A percentile compares a stretch with the other conserved stretches of the same genome.
Conservation (phyloP, 768 basidiomycete species). For the Hirschioporus abietinus region DNA sequence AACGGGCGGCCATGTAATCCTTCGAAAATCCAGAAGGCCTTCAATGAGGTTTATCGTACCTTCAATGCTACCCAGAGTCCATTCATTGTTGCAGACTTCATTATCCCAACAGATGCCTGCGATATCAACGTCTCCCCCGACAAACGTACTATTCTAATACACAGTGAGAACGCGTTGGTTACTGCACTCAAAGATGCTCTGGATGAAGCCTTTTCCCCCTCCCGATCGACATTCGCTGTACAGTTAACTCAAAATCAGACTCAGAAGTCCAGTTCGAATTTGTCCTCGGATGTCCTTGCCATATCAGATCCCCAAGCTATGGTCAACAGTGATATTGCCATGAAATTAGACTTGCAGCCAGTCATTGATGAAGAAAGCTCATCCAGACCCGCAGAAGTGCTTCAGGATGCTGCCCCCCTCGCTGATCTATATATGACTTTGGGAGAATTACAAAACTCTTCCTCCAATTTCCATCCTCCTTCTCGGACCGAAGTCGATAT, state of each 20-base stretch:
- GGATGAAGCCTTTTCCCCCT: constrained; percentile 60
- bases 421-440: background rate
- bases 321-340: background rate
- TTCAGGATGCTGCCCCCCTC: too few species aligned
- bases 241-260: background rate
- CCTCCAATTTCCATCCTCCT: background rate
- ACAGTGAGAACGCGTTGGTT: constrained; percentile 79
- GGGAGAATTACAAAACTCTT: background rate
- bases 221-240: constrained; percentile 71
- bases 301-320: background rate
- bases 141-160: constrained; percentile 91
- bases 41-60: constrained; percentile 89
- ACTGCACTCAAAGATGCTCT: constrained; percentile 66
- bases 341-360: background rate
- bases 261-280: background rate
- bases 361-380: background rate
- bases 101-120: constrained; percentile 77
- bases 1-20: constrained; percentile 87
- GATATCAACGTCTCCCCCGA: constrained; percentile 97
- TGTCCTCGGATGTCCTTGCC: background rate
- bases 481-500: background rate
- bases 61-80: constrained; percentile 76
- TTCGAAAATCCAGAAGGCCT: constrained; percentile 78
- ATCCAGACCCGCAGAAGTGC: background rate
- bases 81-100: constrained; percentile 78